Evolutionary conservation across 345 rosid species (phyloP).

Genomic region (Bretschneidera sinensis): DNA sequence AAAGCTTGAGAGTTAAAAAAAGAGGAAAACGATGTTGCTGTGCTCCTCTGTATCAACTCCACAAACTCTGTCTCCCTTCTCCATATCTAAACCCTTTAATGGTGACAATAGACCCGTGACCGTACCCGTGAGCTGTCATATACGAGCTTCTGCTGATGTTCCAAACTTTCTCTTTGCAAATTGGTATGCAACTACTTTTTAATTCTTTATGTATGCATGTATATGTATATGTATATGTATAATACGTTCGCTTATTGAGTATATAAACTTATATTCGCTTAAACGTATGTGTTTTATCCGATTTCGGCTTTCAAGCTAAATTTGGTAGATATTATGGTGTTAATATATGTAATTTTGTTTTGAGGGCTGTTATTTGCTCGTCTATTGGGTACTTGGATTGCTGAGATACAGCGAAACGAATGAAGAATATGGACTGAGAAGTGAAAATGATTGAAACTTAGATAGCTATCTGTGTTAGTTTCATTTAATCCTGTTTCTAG

Average conservation of each 20-base stretch:
- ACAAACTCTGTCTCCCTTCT: conserved; percentile 23
- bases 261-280: no score
- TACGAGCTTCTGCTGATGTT: conserved; percentile 68
- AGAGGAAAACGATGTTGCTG: conserved; percentile 49
- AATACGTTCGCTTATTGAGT: no score
- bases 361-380: no score
- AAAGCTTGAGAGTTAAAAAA: neutral
- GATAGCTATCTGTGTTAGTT: no score
- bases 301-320: neutral
- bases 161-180: conserved; percentile 85
- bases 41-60: conserved; percentile 34
- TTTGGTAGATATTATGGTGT: neutral
- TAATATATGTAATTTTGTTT: neutral
- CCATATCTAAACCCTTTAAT: conserved; percentile 29
- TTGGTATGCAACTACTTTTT: conserved; percentile 37
- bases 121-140: conserved; percentile 28
- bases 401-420: no score
- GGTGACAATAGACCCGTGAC: conserved; percentile 21
- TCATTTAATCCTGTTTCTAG: no score
- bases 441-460: no score
- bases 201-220: no score
- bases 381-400: no score
- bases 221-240: no score
- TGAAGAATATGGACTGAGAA: no score
- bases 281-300: no score